A percentile compares a stretch with the other conserved stretches of the same genome.
Evolutionary conservation across 441 rosid species (phyloP).

Genomic region (Croton laevigatus): DNA sequence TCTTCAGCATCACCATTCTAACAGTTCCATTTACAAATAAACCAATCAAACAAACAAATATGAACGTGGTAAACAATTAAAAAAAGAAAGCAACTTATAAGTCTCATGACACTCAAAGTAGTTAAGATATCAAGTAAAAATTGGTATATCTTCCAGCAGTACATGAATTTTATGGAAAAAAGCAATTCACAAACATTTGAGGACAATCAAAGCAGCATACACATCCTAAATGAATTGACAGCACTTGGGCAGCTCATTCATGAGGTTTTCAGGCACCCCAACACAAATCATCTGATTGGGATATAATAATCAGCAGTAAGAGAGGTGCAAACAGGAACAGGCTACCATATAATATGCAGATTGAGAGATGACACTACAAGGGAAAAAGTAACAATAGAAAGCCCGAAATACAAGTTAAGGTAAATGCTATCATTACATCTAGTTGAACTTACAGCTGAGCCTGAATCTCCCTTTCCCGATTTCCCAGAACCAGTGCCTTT

Average conservation of each 20-base stretch:
- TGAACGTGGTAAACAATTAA: constrained; percentile 1
- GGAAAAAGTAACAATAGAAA: no score
- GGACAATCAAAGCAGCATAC: background rate
- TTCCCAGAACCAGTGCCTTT: constrained; percentile 69
- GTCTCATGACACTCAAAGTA: background rate
- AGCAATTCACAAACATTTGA: background rate
- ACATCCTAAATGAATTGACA: background rate
- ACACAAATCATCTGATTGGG: background rate
- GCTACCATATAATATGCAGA: background rate
- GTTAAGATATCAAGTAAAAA: background rate
- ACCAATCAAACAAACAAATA: constrained; percentile 8
- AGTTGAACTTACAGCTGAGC: constrained; percentile 55
- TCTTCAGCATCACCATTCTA: constrained; percentile 93
- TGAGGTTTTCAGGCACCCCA: background rate
- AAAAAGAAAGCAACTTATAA: background rate
- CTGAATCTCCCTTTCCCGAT: constrained; percentile 77
- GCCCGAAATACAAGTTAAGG: background rate
- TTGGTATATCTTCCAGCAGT: background rate
- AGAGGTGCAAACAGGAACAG: background rate
- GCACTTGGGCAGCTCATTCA: background rate
- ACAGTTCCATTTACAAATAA: constrained; percentile 24
- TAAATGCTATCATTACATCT: background rate
- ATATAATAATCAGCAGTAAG: background rate
- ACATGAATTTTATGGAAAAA: background rate
- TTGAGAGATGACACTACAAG: background rate